Base-by-base conservation (phyloP, 345 rosid species). In the Hibiscus mutabilis region DNA sequence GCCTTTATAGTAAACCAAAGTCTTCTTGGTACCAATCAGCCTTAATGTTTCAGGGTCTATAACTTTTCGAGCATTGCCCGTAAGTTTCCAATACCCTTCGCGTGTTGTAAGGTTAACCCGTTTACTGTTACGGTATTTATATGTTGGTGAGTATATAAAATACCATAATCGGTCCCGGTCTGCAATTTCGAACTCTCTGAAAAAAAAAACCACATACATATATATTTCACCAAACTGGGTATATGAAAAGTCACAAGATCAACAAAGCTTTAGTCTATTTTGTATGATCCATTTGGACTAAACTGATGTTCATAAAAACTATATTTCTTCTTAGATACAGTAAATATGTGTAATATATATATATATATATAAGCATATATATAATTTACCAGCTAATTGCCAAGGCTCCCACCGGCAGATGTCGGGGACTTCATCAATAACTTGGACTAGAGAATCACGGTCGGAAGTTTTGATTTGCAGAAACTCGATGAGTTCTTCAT, bases 11-110 rank as follows among this genome's bases (percentile, higher is more conserved):
- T 15, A 66, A 46, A 68, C 72, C 46, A 74, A 49, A 21, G 72
- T 74, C 68, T 47, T 74, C 49, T 69, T 74, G 46, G 31, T 67
- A 15, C 73, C 77, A 9, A 74, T 69, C 18, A 46, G 18, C 33
- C 27, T 2, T 7, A 52, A 24, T 2, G 61, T 58, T 10, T 29
- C 3, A 4, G 6, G 9, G 61, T 25, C 18, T 4, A 14, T 44
- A 3, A 68, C 51, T 59, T 13, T 49, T 6, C 73, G 72, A 60
- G 70, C 55, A 16, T 59, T 68, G 10, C 77, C 73, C 0, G 73
- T 74, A 14, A 47, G 52, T 61, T 74, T 74, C 77, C 77, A 68
- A 63, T 46, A 68, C 3, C 77, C 77, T 3, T n/a, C 29, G 12
- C 0, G 56, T 2, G 77, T 68, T 0, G 60, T 49, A 21, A 73